Percentiles rank a stretch among this genome's conserved stretches.
Evolutionary conservation across 495 filamentous ascomycete species (phyloP).

Genomic region (Hyphodiscus hymeniophilus): DNA sequence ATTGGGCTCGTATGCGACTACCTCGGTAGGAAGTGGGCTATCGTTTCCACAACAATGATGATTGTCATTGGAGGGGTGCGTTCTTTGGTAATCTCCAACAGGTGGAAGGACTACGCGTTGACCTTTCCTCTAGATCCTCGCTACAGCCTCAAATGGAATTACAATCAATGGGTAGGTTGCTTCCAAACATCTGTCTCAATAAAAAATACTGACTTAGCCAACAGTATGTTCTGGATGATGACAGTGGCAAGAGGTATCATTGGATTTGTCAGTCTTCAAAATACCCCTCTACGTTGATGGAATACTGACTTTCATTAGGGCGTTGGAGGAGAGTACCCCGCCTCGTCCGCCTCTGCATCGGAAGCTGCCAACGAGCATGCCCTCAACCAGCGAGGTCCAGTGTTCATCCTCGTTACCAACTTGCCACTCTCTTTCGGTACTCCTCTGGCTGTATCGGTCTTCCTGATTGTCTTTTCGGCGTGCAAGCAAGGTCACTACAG

Average conservation of each 20-base stretch:
- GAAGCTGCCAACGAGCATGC: constrained; percentile 40
- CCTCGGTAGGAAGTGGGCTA: constrained; percentile 43
- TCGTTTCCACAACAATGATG: constrained; percentile 41
- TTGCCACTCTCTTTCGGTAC: constrained; percentile 42
- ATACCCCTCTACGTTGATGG: not conserved
- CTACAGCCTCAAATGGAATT: constrained; percentile 38
- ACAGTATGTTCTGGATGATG: constrained; percentile 47
- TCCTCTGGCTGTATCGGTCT: constrained; percentile 39
- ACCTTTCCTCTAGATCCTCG: constrained; percentile 25
- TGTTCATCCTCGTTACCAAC: constrained; percentile 47
- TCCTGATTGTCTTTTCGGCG: constrained; percentile 38
- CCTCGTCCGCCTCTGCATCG: constrained; percentile 34
- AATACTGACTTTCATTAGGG: not conserved
- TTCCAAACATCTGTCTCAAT: not conserved
- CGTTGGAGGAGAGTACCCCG: constrained; percentile 36
- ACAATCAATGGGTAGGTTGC: constrained; percentile 29
- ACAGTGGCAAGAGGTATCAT: constrained; percentile 42
- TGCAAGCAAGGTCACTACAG: constrained; percentile 31
- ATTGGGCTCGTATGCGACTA: constrained; percentile 45
- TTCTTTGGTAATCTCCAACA: no score
- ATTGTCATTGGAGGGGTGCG: constrained; percentile 38
- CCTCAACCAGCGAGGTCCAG: constrained; percentile 36
- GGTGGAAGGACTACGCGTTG: no score
- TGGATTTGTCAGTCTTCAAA: constrained; percentile 40
- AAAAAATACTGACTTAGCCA: not conserved